These are phyloP conservation scores for Gracilaria domingensis DNA, from an alignment of 23 red algal species.

Conservation along the genomic window DNA sequence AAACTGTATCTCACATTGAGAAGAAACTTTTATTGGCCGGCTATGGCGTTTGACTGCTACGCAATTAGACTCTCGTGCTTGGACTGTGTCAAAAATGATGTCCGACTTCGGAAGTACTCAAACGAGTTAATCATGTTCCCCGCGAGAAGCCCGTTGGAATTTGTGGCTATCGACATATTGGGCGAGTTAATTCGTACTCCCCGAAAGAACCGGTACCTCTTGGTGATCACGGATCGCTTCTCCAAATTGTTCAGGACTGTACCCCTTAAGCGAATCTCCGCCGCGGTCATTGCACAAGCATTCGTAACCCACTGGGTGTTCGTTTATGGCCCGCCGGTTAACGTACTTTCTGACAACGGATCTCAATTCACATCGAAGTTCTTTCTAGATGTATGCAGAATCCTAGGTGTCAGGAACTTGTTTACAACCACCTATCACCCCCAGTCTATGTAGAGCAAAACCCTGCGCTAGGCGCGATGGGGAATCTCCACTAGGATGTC, in stretches of 20 bases:
- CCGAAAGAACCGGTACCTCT: background rate
- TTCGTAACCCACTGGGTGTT: constrained; percentile 43
- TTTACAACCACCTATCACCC: constrained; percentile 57
- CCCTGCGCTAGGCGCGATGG: no score
- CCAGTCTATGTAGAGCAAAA: no score
- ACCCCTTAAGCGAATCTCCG: constrained; percentile 31
- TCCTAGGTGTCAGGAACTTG: constrained; percentile 31
- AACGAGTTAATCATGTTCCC: background rate
- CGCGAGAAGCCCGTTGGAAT: background rate
- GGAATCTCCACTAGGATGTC: no score
- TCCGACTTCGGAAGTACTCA: no score
- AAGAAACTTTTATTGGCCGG: no score
- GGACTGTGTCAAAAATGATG: no score
- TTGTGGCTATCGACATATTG: background rate
- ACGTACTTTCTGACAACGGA: constrained; percentile 19
- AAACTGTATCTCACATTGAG: no score
- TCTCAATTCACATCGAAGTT: constrained; percentile 36
- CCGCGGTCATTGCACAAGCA: background rate
- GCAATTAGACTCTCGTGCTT: no score
- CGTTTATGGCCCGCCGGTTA: constrained; percentile 3
- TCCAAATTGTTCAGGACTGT: constrained; percentile 32
- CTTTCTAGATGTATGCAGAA: constrained; percentile 46
- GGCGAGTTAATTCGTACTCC: background rate
- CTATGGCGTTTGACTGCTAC: no score
- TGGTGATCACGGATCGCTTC: constrained; percentile 11